phyloP scores from a whole-genome alignment of 106 monocot species.

The Agapanthus africanus region DNA sequence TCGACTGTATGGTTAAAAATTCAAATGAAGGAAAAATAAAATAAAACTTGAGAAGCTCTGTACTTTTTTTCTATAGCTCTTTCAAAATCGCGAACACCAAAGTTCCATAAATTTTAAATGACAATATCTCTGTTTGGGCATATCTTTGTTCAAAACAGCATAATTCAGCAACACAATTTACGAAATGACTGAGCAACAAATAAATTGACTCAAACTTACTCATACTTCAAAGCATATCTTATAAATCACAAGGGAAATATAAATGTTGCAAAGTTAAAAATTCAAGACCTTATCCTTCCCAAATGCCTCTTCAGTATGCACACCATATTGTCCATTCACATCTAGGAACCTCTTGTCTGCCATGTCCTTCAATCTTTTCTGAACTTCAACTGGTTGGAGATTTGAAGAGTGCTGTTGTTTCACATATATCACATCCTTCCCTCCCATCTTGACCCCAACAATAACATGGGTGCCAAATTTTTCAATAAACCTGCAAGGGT shows the following conservation, averaged over 20 bases:
- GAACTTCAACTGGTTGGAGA: conserved; percentile 69
- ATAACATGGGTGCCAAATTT: conserved; percentile 85
- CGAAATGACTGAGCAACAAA: too few species aligned
- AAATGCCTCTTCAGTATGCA: conserved; percentile 31
- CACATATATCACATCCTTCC: conserved; percentile 85
- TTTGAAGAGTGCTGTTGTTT: conserved; percentile 70
- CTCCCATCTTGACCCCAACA: conserved; percentile 82
- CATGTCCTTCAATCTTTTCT: conserved; percentile 68
- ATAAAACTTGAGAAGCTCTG: too few species aligned
- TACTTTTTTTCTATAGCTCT: too few species aligned
- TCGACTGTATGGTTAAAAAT: too few species aligned
- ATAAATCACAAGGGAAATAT: neutral
- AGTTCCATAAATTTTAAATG: too few species aligned
- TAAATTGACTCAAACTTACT: too few species aligned
- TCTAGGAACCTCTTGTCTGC: conserved; percentile 72
- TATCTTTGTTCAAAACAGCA: too few species aligned
- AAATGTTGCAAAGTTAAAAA: conserved; percentile 6
- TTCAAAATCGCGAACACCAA: too few species aligned
- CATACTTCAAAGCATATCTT: too few species aligned
- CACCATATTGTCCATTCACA: conserved; percentile 24
- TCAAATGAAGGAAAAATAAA: too few species aligned
- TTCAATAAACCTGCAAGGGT: conserved; percentile 61
- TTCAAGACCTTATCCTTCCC: conserved; percentile 62
- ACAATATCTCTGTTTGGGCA: too few species aligned
- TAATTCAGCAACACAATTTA: too few species aligned